Base-by-base conservation (phyloP, 306 rosid genomes). In the Trifolium pratense region DNA sequence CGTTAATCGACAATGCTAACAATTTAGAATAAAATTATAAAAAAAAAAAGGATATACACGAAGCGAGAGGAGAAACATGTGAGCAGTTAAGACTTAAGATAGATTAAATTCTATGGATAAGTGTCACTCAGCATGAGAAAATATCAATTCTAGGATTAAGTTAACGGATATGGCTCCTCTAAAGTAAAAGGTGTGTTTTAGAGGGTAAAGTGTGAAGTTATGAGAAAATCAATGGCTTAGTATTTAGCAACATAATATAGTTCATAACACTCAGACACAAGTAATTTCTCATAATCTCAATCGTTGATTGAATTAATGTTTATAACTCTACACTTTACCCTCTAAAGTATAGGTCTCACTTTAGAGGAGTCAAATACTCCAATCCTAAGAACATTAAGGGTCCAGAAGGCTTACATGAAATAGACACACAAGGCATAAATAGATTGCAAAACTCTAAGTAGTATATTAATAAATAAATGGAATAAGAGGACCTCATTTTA, bases 11-110 rank as follows among this genome's bases (percentile, higher is more conserved):
- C 20, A 16, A 78, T 11, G 66, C 62, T 12, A 23, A 63, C 49
- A 71, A 34, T 26, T 43, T 49, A 39, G 14, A 29, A 57, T 66
- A 71, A 31, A 59, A 49, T 62, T 62, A n/a, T n/a, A n/a, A n/a
- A 9, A 42, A 21, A 9, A 63, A 23, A 53, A 23, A n/a, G 17
- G 9, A 16, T 20, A 14, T 71, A n/a, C n/a, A n/a, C n/a, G n/a
- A n/a, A n/a, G n/a, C n/a, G n/a, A n/a, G 4, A 11, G 14, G 10
- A 25, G 29, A 25, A 25, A 25, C 29, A 25, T 25, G 29, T 1
- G 29, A 25, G 29, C 2, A 25, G 29, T 25, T 25, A 25, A 25
- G 29, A 25, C 29, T 39, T 56, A 58, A 46, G 25, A 25, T 49
- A 39, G 42, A 66, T 3, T 65, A 45, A 73, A 57, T 57, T 42